Evolutionary conservation across 2,329 filamentous ascomycete genomes (phyloP).

Genomic region (Aspergillus sp.): DNA sequence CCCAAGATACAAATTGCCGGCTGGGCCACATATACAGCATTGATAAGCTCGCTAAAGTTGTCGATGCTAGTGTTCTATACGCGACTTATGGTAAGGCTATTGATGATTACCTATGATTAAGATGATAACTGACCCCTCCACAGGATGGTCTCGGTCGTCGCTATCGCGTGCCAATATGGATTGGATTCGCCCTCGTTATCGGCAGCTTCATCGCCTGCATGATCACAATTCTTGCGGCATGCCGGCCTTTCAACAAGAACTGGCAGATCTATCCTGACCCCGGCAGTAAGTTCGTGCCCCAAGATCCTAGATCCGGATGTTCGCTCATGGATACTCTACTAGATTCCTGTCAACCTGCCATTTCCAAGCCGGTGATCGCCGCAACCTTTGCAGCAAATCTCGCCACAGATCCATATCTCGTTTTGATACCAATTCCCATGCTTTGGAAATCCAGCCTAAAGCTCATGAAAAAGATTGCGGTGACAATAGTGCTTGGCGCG

Average conservation of each 20-base stretch:
- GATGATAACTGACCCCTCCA: background rate
- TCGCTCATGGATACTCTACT: constrained; percentile 1
- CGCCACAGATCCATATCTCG: constrained; percentile 58
- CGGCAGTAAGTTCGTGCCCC: constrained; percentile 46
- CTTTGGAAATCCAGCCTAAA: constrained; percentile 54
- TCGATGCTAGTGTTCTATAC: constrained; percentile 58
- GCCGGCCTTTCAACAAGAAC: constrained; percentile 53
- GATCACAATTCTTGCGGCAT: constrained; percentile 53
- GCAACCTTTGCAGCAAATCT: constrained; percentile 54
- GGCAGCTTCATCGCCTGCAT: constrained; percentile 50
- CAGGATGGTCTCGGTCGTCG: constrained; percentile 28
- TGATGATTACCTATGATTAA: background rate
- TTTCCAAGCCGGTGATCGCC: constrained; percentile 52
- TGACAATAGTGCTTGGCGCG: constrained; percentile 55
- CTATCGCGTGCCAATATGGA: constrained; percentile 44
- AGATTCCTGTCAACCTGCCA: constrained; percentile 52
- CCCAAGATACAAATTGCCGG: constrained; percentile 56
- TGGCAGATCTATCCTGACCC: constrained; percentile 63
- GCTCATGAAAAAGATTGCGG: constrained; percentile 51
- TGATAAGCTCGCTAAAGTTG: constrained; percentile 55
- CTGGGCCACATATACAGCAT: constrained; percentile 53
- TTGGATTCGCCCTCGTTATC: constrained; percentile 53
- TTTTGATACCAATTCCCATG: constrained; percentile 60
- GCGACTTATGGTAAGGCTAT: constrained; percentile 46
- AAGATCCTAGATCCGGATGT: background rate